Evolutionary conservation across 2,329 filamentous ascomycete genomes (phyloP).

Genomic region (Scortechinia acanthostroma): DNA sequence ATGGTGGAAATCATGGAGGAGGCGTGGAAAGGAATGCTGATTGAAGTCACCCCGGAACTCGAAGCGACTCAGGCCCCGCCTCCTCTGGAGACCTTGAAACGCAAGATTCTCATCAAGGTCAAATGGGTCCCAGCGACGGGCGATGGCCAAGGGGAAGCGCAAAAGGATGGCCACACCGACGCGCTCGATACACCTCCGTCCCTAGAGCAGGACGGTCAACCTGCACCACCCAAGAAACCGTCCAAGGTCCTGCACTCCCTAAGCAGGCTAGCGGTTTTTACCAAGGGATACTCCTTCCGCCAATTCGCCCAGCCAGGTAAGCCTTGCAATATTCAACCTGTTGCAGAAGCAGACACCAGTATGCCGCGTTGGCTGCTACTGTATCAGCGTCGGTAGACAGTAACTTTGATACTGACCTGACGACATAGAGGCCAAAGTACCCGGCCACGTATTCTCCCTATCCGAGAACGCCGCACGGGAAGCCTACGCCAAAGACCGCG

Average conservation of each 20-base stretch:
- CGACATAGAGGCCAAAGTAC: conserved; percentile 25
- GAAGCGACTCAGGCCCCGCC: conserved; percentile 26
- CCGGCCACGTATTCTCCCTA: conserved; percentile 57
- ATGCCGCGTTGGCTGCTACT: no score
- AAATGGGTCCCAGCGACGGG: conserved; percentile 24
- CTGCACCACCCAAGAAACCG: conserved; percentile 32
- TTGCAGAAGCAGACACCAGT: not conserved
- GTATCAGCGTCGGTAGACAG: no score
- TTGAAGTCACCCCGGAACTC: conserved; percentile 27
- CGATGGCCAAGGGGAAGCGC: conserved; percentile 10
- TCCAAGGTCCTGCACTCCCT: conserved; percentile 43
- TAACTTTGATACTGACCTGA: not conserved
- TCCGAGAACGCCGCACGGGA: conserved; percentile 50
- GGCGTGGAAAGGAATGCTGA: conserved; percentile 44
- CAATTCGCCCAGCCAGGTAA: conserved; percentile 44
- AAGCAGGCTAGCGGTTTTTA: conserved; percentile 49
- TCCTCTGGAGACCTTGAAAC: conserved; percentile 38
- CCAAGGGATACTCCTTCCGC: conserved; percentile 49
- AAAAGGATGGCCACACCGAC: no score
- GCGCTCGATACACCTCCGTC: not conserved
- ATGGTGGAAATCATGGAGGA: conserved; percentile 61
- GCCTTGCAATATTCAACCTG: conserved; percentile 8
- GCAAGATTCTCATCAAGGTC: conserved; percentile 45
- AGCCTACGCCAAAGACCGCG: conserved; percentile 39
- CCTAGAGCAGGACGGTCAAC: not conserved